Percentiles rank a stretch among this genome's conserved stretches.
phyloP scores from a whole-genome alignment of 78 protist genomes.

The Cavenderia fasciculata region DNA sequence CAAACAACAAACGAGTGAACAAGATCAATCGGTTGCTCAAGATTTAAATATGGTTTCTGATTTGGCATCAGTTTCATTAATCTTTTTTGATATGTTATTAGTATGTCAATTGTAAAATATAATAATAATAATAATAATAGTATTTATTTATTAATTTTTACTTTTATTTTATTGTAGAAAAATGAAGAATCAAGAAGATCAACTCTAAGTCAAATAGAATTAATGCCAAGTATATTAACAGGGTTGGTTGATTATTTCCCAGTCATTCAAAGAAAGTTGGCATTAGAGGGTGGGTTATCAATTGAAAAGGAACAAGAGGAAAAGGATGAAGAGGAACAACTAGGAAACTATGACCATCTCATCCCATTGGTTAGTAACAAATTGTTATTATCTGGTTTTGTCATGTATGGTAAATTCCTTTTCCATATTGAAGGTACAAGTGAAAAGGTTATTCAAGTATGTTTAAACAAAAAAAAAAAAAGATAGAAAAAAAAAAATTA shows the following conservation, averaged over 20 bases:
- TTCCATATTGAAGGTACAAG: conserved; percentile 28
- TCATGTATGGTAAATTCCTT: conserved; percentile 8
- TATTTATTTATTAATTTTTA: too few relatives aligned
- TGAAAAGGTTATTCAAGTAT: background rate
- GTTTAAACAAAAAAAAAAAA: too few relatives aligned
- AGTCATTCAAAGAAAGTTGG: background rate
- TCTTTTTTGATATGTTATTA: conserved; percentile 24
- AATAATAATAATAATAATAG: too few relatives aligned
- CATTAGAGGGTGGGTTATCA: background rate
- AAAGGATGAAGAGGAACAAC: background rate
- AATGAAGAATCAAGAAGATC: conserved; percentile 10
- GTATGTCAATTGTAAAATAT: background rate
- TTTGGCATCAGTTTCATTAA: conserved; percentile 1
- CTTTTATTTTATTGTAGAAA: conserved; percentile 1
- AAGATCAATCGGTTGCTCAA: background rate
- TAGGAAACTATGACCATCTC: background rate
- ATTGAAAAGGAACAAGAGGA: background rate
- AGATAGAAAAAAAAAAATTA: too few relatives aligned
- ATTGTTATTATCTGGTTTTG: background rate
- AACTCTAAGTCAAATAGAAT: background rate
- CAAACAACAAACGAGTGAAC: too few relatives aligned
- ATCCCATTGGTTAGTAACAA: background rate
- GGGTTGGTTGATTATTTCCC: background rate
- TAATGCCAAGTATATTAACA: background rate
- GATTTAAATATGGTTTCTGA: background rate